Conservation (phyloP, 257 asterid genomes). For the Solanum chaucha region DNA sequence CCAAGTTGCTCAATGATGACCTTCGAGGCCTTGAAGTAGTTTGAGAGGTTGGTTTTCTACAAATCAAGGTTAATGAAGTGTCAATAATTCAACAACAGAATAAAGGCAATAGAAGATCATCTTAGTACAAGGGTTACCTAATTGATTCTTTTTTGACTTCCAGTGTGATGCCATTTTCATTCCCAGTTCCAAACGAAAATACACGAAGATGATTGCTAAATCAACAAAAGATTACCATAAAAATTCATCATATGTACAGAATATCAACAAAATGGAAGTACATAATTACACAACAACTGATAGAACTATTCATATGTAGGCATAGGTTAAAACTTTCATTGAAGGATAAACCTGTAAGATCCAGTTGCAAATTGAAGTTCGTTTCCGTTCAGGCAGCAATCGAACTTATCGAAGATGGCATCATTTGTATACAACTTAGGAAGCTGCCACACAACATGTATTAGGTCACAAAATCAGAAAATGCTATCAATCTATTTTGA, state of each 20-base stretch:
- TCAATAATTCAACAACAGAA: neutral
- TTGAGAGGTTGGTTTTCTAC: slow-evolving; percentile 71
- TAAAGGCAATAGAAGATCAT: neutral
- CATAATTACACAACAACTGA: neutral
- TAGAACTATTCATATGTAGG: neutral
- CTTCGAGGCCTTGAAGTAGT: slow-evolving; percentile 85
- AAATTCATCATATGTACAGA: neutral
- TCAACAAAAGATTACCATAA: neutral
- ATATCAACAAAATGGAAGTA: neutral
- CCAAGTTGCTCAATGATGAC: slow-evolving; percentile 72
- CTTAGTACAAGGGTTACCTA: slow-evolving; percentile 29
- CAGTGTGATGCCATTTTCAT: slow-evolving; percentile 54
- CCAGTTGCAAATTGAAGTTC: slow-evolving; percentile 94
- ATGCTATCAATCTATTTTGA: neutral
- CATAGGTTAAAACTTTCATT: neutral
- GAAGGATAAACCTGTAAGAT: slow-evolving; percentile 71
- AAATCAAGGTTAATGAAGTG: neutral
- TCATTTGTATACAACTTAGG: slow-evolving; percentile 90
- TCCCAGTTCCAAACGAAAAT: slow-evolving; percentile 55
- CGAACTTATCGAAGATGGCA: slow-evolving; percentile 91
- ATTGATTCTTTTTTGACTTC: slow-evolving; percentile 71
- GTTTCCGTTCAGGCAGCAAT: slow-evolving; percentile 92
- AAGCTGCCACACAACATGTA: slow-evolving; percentile 35
- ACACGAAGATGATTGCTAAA: slow-evolving; percentile 67
- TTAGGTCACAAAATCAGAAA: neutral